Base-by-base conservation (phyloP, 192 early-diverging fungal genomes). In the Dimargaris verticillata region DNA sequence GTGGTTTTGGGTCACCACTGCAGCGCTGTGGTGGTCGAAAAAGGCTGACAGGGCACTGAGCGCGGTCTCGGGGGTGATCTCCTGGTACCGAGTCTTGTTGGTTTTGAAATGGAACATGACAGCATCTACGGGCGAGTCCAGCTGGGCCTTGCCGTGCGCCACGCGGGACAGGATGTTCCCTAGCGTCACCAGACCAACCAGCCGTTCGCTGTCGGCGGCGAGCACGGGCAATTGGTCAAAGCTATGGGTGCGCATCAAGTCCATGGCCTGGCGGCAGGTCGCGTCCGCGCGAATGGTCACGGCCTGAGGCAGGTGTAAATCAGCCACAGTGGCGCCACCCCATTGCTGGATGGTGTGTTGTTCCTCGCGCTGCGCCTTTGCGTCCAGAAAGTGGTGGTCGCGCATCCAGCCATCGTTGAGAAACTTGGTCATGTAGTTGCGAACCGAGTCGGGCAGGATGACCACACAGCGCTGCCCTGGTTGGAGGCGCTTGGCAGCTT, bases 381-480 rank as follows among this genome's bases (percentile, higher is more conserved):
- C 78, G 68, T 98, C 95, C 45, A 86, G 78, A 78, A 93, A 99
- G 47, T 88, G 91, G 70, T 84, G 81, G 55, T 69, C 68, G 61
- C 81, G 80, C 93, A 99, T 96, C 95, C 93, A 99, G 44, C 86
- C 88, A 70, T 97, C 95, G 72, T 88, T 93, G 68, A 99, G 83
- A 76, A 95, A 94, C 73, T 97, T 97, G 66, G 92, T 91, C 95
- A 99, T 99, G 81, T 97, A 99, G 80, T 99, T 99, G 60, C 95
- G 82, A 61, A 96, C 92, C 14, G 93, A 94, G 74, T 99, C 96
- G 38, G 96, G 86, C 51, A 99, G 71, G n/a, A 99, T 71, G 12
- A 97, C 93, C 64, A 96, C 93, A 66, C 85, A 86, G 53, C 91
- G 80, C 72, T 95, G 84, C 52, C 91, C 92, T 42, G 86, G 77